Base-by-base conservation (phyloP, 179 eudicot genomes). In the Carnegiea gigantea region DNA sequence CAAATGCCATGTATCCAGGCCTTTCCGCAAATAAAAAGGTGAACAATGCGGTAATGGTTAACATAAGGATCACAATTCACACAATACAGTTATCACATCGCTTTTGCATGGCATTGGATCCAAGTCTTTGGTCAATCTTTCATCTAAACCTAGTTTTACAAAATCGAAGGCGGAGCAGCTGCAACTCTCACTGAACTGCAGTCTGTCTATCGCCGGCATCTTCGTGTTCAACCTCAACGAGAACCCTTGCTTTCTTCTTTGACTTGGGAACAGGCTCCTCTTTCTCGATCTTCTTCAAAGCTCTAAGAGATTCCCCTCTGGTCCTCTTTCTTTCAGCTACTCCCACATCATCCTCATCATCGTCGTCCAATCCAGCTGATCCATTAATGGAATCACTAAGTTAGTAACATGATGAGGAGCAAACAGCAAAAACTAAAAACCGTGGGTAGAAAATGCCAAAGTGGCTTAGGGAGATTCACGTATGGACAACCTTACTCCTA, bases 181-280 rank as follows among this genome's bases (percentile, higher is more conserved):
- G 57, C 12, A 26, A 2, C 40, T 49, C 30, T 75, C 40, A 75
- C 38, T 75, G 60, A 4, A 75, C 77, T 75, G 78, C 67, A 76
- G 78, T 76, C 78, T 76, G 78, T 57, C 46, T 76, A 6, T 53
- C 48, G 1, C 78, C 67, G 18, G 78, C 48, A 76, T 54, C 78
- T 54, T 76, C 78, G 7, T 76, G 78, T 76, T 76, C 78, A 33
- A 76, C 68, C 93, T 91, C 93, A 70, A 91, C 93, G 18, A 82
- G 86, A 33, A 91, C 92, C 84, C 79, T 86, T 21, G 82, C 81
- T 85, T 88, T 91, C 86, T 90, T 90, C 88, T 83, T 91, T 13
- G 79, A 77, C 82, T 88, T 86, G 85, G 87, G 48, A 17, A 57
- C 62, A 64, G 75, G 74, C 74, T 83, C 89, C 60, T 85, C 85